phyloP scores from a whole-genome alignment of 352 stramenopile species.

The Paralagenidium karlingii region DNA sequence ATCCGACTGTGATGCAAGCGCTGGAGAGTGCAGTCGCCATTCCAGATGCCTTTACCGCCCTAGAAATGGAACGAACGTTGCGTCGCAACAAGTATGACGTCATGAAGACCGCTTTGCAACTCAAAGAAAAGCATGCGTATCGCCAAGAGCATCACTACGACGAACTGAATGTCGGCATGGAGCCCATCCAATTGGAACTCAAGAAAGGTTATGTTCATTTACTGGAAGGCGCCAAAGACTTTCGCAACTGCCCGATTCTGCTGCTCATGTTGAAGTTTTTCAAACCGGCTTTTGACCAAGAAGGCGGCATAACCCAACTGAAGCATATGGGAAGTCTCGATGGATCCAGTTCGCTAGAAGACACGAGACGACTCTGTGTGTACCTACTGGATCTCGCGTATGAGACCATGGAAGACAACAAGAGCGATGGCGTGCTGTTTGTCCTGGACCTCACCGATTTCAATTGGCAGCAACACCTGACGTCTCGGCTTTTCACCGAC shows the following conservation, averaged over 20 bases:
- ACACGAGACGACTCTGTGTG: conserved; percentile 47
- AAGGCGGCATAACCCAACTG: conserved; percentile 48
- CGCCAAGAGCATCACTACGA: conserved; percentile 27
- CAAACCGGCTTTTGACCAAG: conserved; percentile 34
- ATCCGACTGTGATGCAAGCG: conserved; percentile 44
- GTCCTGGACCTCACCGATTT: conserved; percentile 47
- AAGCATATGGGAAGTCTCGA: conserved; percentile 37
- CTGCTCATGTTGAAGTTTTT: conserved; percentile 52
- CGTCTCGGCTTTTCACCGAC: conserved; percentile 54
- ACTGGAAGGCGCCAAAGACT: conserved; percentile 36
- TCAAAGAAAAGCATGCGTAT: conserved; percentile 52
- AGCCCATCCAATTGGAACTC: conserved; percentile 45
- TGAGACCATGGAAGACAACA: conserved; percentile 56
- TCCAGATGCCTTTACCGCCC: conserved; percentile 30
- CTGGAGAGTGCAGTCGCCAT: conserved; percentile 56
- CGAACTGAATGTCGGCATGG: conserved; percentile 46
- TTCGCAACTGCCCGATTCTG: conserved; percentile 34
- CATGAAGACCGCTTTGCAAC: conserved; percentile 51
- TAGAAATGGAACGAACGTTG: conserved; percentile 45
- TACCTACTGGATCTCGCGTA: conserved; percentile 69
- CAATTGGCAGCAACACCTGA: conserved; percentile 20
- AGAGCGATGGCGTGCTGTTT: conserved; percentile 47
- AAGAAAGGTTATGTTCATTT: conserved; percentile 68
- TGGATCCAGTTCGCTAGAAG: conserved; percentile 48
- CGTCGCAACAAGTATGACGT: conserved; percentile 50